Evolutionary conservation across 2,329 filamentous ascomycete genomes (phyloP).

Genomic region (Aspergillus chevalieri): DNA sequence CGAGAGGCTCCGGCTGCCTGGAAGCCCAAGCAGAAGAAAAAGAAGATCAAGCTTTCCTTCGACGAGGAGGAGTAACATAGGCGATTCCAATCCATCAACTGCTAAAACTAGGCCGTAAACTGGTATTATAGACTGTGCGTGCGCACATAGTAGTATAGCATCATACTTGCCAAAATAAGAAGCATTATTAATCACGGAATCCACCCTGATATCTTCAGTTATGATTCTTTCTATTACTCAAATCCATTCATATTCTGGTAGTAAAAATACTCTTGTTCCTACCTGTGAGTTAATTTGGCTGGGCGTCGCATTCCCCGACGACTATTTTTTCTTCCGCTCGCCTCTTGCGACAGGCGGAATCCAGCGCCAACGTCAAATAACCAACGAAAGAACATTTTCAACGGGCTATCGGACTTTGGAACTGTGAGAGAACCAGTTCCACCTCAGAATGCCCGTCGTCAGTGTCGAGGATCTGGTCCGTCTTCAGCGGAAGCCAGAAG

Average conservation of each 20-base stretch:
- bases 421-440: slow-evolving; percentile 10
- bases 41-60: slow-evolving; percentile 44
- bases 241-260: not conserved
- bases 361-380: slow-evolving; percentile 3
- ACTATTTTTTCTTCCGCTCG: slow-evolving; percentile 10
- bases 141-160: not conserved
- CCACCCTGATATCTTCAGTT: not conserved
- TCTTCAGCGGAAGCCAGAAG: slow-evolving; percentile 79
- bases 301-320: slow-evolving; percentile 3
- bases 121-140: not conserved
- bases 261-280: not conserved
- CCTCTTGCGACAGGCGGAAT: slow-evolving; percentile 7
- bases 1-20: slow-evolving; percentile 18
- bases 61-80: slow-evolving; percentile 27
- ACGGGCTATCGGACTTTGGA: slow-evolving; percentile 4
- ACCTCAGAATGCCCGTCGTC: slow-evolving; percentile 75
- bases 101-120: not conserved
- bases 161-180: not conserved
- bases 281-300: not conserved
- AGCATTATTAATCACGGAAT: slow-evolving; percentile 6
- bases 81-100: too few relatives aligned
- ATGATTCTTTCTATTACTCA: not conserved
- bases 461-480: slow-evolving; percentile 82
- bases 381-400: slow-evolving; percentile 7
- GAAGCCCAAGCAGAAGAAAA: slow-evolving; percentile 36